Conservation (phyloP, 1,139 yeast genomes). For the Hemisphaericaspora xylofermentans region DNA sequence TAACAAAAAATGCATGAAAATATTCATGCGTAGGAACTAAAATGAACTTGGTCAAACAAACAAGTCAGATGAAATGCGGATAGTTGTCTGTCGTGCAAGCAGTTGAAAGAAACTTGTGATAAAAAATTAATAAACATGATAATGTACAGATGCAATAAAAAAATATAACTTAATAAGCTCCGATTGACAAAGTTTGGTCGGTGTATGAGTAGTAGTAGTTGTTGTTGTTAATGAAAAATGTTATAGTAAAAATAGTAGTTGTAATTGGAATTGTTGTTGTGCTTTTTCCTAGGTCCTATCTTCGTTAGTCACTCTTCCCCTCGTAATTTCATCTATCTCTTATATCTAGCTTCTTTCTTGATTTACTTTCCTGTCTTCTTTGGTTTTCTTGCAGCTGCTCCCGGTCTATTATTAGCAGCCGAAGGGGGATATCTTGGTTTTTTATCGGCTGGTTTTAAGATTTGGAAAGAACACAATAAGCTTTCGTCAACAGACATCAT, state of each 20-base stretch:
- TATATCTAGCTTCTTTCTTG: not conserved
- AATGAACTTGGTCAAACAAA: slow-evolving; percentile 1
- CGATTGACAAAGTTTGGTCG: not conserved
- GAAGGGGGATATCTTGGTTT: slow-evolving; percentile 61
- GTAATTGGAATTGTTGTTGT: slow-evolving; percentile 1
- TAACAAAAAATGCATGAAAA: not conserved
- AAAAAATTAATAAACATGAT: slow-evolving; percentile 1
- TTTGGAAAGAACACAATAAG: slow-evolving; percentile 94
- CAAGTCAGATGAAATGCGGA: slow-evolving; percentile 1
- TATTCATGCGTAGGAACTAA: not conserved
- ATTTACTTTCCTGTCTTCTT: slow-evolving; percentile 57
- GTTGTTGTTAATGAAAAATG: not conserved
- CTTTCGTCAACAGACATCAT: slow-evolving; percentile 99
- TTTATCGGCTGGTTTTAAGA: slow-evolving; percentile 96
- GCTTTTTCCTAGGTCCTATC: not conserved
- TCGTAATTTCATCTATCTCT: not conserved
- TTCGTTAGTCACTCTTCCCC: not conserved
- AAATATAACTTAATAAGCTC: not conserved
- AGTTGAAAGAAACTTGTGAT: not conserved
- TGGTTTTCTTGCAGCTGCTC: slow-evolving; percentile 70
- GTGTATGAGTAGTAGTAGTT: not conserved
- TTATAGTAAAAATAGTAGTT: not conserved
- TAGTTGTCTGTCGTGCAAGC: not conserved
- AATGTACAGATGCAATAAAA: slow-evolving; percentile 7
- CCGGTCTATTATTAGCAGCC: slow-evolving; percentile 55